These are phyloP conservation scores for Cladosporium sp. DNA, from an alignment of 2,329 filamentous ascomycete genomes.

Conservation along the genomic window DNA sequence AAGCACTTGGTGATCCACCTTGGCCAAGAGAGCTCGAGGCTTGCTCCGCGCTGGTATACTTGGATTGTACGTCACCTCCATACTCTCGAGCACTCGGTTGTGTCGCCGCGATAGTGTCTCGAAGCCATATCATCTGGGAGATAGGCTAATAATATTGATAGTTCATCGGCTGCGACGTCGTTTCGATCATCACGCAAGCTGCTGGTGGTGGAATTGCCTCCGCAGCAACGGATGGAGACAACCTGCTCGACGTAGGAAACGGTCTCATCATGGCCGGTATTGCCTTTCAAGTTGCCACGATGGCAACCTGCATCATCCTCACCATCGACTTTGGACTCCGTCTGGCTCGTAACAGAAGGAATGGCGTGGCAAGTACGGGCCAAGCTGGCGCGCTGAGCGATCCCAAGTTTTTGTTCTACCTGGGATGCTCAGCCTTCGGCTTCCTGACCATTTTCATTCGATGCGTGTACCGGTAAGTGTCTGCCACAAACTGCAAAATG, in stretches of 20 bases:
- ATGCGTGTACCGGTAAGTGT: slow-evolving; percentile 53
- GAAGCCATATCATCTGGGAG: slow-evolving; percentile 61
- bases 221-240: slow-evolving; percentile 27
- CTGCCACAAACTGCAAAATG: not conserved
- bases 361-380: not conserved
- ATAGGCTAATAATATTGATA: slow-evolving; percentile 34
- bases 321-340: slow-evolving; percentile 37
- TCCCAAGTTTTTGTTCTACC: slow-evolving; percentile 50
- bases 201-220: slow-evolving; percentile 41
- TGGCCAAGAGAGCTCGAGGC: slow-evolving; percentile 37
- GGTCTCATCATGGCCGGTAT: slow-evolving; percentile 45
- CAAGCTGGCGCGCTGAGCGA: slow-evolving; percentile 12
- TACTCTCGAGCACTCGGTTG: slow-evolving; percentile 60
- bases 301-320: slow-evolving; percentile 39
- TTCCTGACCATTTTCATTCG: slow-evolving; percentile 63
- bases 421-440: slow-evolving; percentile 52
- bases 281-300: slow-evolving; percentile 41
- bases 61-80: slow-evolving; percentile 31
- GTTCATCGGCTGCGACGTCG: slow-evolving; percentile 48
- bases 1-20: slow-evolving; percentile 45
- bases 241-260: slow-evolving; percentile 35
- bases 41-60: slow-evolving; percentile 43
- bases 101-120: slow-evolving; percentile 60
- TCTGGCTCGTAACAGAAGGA: slow-evolving; percentile 2
- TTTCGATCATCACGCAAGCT: slow-evolving; percentile 43